A percentile compares a stretch with the other conserved stretches of the same genome.
phyloP scores from a whole-genome alignment of 768 basidiomycete species.

The Tulasnella sp. region DNA sequence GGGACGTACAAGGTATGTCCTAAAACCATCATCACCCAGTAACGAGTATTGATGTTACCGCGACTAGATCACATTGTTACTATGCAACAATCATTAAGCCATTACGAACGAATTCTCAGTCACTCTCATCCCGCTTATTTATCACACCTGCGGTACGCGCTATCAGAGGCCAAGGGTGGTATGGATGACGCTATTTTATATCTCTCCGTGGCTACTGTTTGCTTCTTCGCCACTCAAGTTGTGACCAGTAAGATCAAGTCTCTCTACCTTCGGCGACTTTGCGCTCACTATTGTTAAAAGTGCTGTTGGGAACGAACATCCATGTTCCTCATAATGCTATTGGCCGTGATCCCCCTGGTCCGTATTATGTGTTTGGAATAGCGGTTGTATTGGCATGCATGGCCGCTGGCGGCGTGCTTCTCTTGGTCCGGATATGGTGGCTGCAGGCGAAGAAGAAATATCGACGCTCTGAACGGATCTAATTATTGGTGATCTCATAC shows the following conservation, averaged over 20 bases:
- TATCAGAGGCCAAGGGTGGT: conserved; percentile 44
- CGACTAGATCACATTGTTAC: conserved; percentile 74
- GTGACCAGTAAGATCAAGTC: conserved; percentile 24
- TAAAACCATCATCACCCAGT: background rate
- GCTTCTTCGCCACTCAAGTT: conserved; percentile 50
- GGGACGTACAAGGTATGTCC: conserved; percentile 73
- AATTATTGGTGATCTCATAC: too few relatives aligned
- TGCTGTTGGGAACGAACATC: conserved; percentile 55
- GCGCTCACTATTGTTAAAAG: conserved; percentile 28
- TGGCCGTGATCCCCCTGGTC: conserved; percentile 22
- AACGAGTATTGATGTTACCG: background rate
- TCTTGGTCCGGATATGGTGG: conserved; percentile 53
- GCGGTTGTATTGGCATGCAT: conserved; percentile 36
- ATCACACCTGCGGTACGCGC: conserved; percentile 53
- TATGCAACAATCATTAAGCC: conserved; percentile 66
- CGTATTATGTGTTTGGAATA: conserved; percentile 43
- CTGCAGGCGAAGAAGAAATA: conserved; percentile 35
- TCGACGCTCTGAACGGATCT: too few relatives aligned
- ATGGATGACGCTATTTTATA: conserved; percentile 54
- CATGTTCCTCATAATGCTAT: conserved; percentile 42
- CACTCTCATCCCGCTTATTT: conserved; percentile 81
- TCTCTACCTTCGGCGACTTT: background rate
- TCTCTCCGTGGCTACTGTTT: conserved; percentile 54
- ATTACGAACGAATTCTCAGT: conserved; percentile 80
- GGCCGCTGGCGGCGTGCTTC: conserved; percentile 35